Evolutionary conservation across 1,284 basidiomycete genomes (phyloP).

Genomic region (Cutaneotrichosporon curvatum): DNA sequence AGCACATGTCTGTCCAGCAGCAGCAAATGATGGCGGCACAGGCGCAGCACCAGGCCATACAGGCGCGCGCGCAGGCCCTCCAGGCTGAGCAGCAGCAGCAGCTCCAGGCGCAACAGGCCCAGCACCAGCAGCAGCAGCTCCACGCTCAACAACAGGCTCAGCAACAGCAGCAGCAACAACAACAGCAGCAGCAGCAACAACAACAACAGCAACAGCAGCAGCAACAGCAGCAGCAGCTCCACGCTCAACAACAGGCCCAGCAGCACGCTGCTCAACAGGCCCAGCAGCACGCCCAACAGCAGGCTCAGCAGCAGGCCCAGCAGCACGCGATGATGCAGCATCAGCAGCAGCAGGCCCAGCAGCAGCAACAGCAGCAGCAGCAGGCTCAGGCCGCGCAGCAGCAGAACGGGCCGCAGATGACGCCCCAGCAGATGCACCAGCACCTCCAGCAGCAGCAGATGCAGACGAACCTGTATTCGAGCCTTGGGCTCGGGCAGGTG

Average conservation of each 20-base stretch:
- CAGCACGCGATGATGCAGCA: constrained; percentile 23
- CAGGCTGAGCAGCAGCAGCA: constrained; percentile 13
- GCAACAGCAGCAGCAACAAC: constrained; percentile 8
- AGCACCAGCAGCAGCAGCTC: constrained; percentile 11
- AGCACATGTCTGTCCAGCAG: constrained; percentile 19
- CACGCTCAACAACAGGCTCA: constrained; percentile 13
- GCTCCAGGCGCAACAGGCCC: constrained; percentile 17
- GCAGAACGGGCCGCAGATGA: constrained; percentile 3
- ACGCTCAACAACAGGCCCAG: constrained; percentile 6
- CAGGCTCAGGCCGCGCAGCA: neutral
- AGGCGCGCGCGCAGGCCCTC: constrained; percentile 10
- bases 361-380: constrained; percentile 3
- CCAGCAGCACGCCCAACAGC: constrained; percentile 13
- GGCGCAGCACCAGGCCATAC: constrained; percentile 15
- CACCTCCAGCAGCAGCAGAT: constrained; percentile 17
- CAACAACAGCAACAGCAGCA: constrained; percentile 15
- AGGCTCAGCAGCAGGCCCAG: constrained; percentile 14
- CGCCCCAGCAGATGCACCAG: constrained; percentile 4
- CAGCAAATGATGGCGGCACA: constrained; percentile 16
- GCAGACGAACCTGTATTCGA: constrained; percentile 19
- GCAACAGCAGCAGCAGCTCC: constrained; percentile 12
- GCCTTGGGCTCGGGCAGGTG: constrained; percentile 28
- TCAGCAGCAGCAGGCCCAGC: constrained; percentile 9
- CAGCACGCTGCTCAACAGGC: constrained; percentile 1
- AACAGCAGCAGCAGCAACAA: neutral